phyloP scores from a whole-genome alignment of 192 early-diverging fungal species.

The Haplosporangium gracile region DNA sequence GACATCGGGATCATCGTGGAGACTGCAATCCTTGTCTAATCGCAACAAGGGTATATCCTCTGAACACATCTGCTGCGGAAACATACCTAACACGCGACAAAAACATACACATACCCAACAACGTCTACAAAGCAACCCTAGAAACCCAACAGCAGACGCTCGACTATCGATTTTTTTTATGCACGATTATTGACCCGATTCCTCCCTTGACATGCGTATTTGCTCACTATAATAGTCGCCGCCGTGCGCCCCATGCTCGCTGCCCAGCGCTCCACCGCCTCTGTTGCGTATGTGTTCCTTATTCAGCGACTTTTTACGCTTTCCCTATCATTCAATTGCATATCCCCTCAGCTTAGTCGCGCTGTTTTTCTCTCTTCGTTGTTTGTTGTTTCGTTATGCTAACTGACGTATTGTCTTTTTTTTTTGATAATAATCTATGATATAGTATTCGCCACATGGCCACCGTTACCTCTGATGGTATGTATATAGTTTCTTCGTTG shows the following conservation, averaged over 20 bases:
- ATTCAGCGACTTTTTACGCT: background rate
- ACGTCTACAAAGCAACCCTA: background rate
- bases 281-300: constrained; percentile 48
- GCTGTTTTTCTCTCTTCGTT: background rate
- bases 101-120: background rate
- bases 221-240: constrained; percentile 36
- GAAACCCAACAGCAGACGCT: background rate
- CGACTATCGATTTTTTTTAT: background rate
- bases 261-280: constrained; percentile 58
- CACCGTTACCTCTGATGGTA: constrained; percentile 51
- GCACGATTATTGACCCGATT: constrained; percentile 3
- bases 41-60: background rate
- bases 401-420: background rate
- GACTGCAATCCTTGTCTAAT: background rate
- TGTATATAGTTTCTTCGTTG: too few species aligned
- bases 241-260: constrained; percentile 57
- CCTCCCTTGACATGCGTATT: background rate
- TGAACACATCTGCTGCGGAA: background rate
- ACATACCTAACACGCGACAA: background rate
- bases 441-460: constrained; percentile 56
- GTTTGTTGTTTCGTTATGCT: background rate
- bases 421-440: background rate
- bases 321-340: background rate
- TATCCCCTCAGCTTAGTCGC: background rate
- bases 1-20: constrained; percentile 4